Evolutionary conservation across 2,329 filamentous ascomycete species (phyloP).

Genomic region (Fusarium sp.): DNA sequence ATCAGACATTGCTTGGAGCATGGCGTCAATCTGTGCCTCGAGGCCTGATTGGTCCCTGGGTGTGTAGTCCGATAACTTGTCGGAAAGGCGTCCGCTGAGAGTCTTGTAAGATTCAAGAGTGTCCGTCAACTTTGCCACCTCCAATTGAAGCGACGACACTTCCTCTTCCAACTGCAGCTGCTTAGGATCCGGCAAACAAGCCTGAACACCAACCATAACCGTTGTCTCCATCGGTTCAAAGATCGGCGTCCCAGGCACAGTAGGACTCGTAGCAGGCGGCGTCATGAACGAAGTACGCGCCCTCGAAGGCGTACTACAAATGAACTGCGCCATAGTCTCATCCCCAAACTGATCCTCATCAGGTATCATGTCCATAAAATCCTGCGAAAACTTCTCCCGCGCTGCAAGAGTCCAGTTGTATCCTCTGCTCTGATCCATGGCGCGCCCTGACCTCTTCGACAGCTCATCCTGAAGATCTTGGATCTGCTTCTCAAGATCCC

Average conservation of each 20-base stretch:
- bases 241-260: constrained; percentile 50
- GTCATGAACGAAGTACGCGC: constrained; percentile 61
- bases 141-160: constrained; percentile 57
- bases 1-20: constrained; percentile 59
- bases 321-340: constrained; percentile 59
- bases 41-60: constrained; percentile 40
- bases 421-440: constrained; percentile 39
- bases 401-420: constrained; percentile 63
- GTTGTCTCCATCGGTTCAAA: constrained; percentile 36
- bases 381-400: constrained; percentile 56
- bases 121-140: constrained; percentile 57
- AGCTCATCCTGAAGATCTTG: constrained; percentile 49
- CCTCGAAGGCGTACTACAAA: constrained; percentile 61
- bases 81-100: constrained; percentile 50
- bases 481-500: constrained; percentile 53
- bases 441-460: constrained; percentile 30
- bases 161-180: constrained; percentile 56
- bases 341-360: constrained; percentile 59
- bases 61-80: constrained; percentile 45
- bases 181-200: constrained; percentile 52
- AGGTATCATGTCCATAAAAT: constrained; percentile 52
- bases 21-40: constrained; percentile 53
- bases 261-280: constrained; percentile 64
- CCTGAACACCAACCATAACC: constrained; percentile 17
- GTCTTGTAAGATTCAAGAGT: constrained; percentile 59